A percentile compares a stretch with the other conserved stretches of the same genome.
These are phyloP conservation scores for Lolium perenne DNA, from an alignment of 176 grass and related monocot species.

Conservation along the genomic window DNA sequence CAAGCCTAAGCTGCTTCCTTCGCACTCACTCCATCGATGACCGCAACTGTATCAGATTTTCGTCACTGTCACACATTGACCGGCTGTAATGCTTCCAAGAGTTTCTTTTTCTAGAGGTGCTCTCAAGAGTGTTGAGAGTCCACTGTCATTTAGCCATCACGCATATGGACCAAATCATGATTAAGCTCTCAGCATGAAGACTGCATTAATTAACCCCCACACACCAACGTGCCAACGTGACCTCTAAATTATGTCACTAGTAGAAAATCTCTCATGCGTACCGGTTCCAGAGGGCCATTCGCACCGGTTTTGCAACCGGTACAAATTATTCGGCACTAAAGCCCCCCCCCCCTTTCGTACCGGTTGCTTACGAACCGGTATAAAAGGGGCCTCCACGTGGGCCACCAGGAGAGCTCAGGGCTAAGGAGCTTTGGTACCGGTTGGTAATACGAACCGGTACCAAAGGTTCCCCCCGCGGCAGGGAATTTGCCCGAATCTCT, in stretches of 20 bases:
- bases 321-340: too few species aligned
- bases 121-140: conserved; percentile 46
- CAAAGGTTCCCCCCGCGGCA: too few species aligned
- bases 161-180: conserved; percentile 8
- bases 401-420: too few species aligned
- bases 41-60: conserved; percentile 44
- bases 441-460: too few species aligned
- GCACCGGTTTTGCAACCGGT: too few species aligned
- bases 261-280: too few species aligned
- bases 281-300: too few species aligned
- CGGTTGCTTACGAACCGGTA: too few species aligned
- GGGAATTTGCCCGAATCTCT: too few species aligned
- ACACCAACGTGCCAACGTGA: not conserved
- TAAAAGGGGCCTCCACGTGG: too few species aligned
- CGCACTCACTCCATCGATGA: not conserved
- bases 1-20: conserved; percentile 6
- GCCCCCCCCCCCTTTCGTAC: too few species aligned
- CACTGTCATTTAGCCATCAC: conserved; percentile 39
- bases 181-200: conserved; percentile 20
- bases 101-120: not conserved
- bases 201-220: not conserved
- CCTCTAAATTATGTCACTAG: not conserved
- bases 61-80: conserved; percentile 30
- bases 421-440: too few species aligned
- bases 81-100: not conserved